phyloP scores from a whole-genome alignment of 2,329 filamentous ascomycete genomes.

The Talaromyces amestolkiae region DNA sequence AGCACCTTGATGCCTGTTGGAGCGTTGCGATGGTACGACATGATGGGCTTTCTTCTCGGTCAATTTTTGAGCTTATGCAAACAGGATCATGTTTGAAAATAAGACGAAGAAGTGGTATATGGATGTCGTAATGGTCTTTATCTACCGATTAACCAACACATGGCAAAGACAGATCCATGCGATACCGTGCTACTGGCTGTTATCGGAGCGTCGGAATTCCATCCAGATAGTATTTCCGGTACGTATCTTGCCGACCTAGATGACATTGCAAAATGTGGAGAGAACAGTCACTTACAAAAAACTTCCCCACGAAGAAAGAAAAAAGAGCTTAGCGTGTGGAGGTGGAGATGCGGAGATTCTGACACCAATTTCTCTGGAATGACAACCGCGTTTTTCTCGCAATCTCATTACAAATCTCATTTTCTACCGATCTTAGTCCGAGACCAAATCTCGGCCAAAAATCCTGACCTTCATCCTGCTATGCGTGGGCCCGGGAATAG shows the following conservation, averaged over 20 bases:
- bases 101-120: background rate
- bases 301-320: background rate
- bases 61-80: background rate
- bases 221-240: background rate
- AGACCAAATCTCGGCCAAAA: background rate
- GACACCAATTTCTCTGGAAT: background rate
- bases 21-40: constrained; percentile 21
- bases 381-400: background rate
- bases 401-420: background rate
- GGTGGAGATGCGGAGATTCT: constrained; percentile 1
- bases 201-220: background rate
- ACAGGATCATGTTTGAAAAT: background rate
- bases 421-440: background rate
- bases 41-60: background rate
- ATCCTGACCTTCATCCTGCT: background rate
- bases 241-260: background rate
- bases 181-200: background rate
- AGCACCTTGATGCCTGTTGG: constrained; percentile 47
- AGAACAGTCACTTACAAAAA: background rate
- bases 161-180: background rate
- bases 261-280: background rate
- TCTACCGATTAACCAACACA: background rate
- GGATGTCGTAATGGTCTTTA: background rate
- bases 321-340: background rate
- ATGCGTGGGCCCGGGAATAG: background rate